Conservation (phyloP, 495 filamentous ascomycete genomes). For the Daldinia grandis region DNA sequence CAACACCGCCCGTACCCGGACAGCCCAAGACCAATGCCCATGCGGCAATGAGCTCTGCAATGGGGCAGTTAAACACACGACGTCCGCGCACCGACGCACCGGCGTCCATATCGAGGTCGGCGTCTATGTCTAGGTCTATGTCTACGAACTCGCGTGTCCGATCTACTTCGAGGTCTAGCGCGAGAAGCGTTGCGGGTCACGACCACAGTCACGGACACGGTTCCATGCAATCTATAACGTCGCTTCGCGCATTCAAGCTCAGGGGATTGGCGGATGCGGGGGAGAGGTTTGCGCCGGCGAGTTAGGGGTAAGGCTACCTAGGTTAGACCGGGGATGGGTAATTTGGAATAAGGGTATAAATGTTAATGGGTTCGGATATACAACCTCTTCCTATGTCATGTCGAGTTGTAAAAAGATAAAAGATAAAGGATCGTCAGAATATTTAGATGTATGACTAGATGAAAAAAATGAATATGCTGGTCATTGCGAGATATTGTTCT, state of each 20-base stretch:
- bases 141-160: background rate
- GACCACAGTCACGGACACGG: slow-evolving; percentile 24
- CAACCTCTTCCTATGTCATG: too few relatives aligned
- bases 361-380: too few relatives aligned
- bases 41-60: slow-evolving; percentile 16
- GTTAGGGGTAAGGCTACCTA: background rate
- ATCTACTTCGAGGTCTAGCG: slow-evolving; percentile 26
- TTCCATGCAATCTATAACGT: slow-evolving; percentile 29
- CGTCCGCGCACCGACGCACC: slow-evolving; percentile 9
- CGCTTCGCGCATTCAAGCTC: slow-evolving; percentile 39
- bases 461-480: slow-evolving; percentile 19
- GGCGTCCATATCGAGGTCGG: background rate
- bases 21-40: slow-evolving; percentile 14
- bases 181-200: slow-evolving; percentile 21
- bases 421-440: too few relatives aligned
- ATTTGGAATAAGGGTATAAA: background rate
- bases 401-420: too few relatives aligned
- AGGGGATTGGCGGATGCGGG: slow-evolving; percentile 19
- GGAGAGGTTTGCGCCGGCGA: slow-evolving; percentile 29
- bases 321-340: background rate
- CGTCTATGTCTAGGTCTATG: background rate
- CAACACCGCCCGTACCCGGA: slow-evolving; percentile 20
- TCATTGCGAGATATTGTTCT: slow-evolving; percentile 6
- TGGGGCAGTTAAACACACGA: slow-evolving; percentile 27
- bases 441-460: background rate